Conservation (phyloP, 768 basidiomycete genomes). For the Russula ochroleuca region DNA sequence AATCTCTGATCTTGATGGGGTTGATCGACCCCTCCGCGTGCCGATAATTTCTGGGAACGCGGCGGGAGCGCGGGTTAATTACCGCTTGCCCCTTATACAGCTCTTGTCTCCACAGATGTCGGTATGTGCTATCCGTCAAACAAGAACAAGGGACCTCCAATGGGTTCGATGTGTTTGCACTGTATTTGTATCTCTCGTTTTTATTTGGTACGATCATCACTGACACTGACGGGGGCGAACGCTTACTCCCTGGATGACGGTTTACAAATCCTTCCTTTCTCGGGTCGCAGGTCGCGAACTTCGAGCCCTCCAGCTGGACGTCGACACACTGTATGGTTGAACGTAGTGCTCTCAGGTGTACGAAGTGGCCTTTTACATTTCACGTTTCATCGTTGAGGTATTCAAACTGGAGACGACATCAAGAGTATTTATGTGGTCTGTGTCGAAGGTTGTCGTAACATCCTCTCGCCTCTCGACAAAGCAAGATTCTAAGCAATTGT, state of each 20-base stretch:
- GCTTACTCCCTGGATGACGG: background rate
- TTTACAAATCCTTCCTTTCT: background rate
- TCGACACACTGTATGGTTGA: background rate
- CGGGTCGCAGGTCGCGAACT: background rate
- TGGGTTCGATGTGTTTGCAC: background rate
- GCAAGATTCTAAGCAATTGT: background rate
- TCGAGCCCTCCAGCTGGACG: conserved; percentile 14
- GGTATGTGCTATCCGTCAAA: background rate
- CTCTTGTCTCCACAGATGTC: background rate
- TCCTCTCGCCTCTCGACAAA: background rate
- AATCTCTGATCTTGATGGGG: background rate
- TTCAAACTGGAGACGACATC: background rate
- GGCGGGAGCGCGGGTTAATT: background rate
- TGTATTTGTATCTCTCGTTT: background rate
- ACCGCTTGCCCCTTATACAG: conserved; percentile 2
- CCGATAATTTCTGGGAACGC: background rate
- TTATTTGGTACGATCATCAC: background rate
- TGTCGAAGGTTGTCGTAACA: background rate
- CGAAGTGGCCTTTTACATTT: background rate
- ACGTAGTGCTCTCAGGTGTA: background rate
- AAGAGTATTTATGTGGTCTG: conserved; percentile 4
- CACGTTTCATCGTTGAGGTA: background rate
- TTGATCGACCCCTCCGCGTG: background rate
- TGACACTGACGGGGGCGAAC: background rate
- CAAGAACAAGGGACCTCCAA: background rate